Evolutionary conservation across 768 basidiomycete species (phyloP), one percentile per base, ranked within the genome.

Genomic region (Tricholoma sp.): DNA sequence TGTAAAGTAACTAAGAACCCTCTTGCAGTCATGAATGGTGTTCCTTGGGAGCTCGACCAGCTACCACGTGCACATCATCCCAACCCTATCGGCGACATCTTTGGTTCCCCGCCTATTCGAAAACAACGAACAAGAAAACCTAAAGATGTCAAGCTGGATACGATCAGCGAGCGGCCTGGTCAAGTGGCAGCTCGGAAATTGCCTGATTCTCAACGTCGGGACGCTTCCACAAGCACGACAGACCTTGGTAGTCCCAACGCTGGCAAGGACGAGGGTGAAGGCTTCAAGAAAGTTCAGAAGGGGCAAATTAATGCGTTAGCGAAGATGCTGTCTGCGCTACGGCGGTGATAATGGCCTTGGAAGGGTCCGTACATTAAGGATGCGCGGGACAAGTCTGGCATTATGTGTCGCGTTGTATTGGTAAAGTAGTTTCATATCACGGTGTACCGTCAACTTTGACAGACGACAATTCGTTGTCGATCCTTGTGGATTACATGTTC

Each of bases 301-400:
- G 89, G 88, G 50, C 93, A 94, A 77, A 94, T 94, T 74, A 86
- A 86, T 65, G 83, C 90, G 41, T 77, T 95, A 64, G 92, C 92
- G 57, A 94, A 94, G 85, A 91, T 95, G 90, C 76, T 94, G 57
- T 91, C 86, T 57, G 88, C 88, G 52, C 71, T 91, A 72, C 79
- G 88, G 66, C 85, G 85, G 66, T 89, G 55, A 57, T 56, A 52
- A 57, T 59, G 62, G 58, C 50, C 58, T 61, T 19, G 59, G n/a
- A 54, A 53, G 59, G 57, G 60, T 58, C 56, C 56, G 54, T 61
- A 56, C 60, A 52, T 63, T 55, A 57, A 58, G 49, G 58, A 56
- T 64, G 65, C 65, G 63, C 62, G 65, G 67, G 63, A 62, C 70
- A 72, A 71, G 71, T 72, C 68, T 69, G 68, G 69, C 67, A 67